phyloP scores from a whole-genome alignment of 2,329 filamentous ascomycete species.

The Calcarisporium arbuscula region DNA sequence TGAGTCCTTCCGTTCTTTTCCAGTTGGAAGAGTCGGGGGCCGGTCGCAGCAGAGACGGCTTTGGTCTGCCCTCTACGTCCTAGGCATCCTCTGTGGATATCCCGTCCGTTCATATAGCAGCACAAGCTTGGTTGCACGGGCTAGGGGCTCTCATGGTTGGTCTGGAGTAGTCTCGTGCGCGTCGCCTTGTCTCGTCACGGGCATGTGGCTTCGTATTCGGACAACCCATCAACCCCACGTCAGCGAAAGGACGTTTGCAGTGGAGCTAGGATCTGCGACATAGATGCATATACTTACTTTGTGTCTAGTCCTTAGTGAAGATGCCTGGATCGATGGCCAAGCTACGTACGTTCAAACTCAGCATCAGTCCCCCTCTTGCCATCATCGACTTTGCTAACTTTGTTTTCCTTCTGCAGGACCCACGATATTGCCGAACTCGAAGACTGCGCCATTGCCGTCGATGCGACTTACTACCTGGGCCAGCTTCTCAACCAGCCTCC shows the following conservation, averaged over 20 bases:
- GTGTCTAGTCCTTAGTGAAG: conserved; percentile 28
- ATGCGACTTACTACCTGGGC: conserved; percentile 84
- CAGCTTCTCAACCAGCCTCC: conserved; percentile 65
- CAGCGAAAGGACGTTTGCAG: too few relatives aligned
- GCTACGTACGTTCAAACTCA: conserved; percentile 23
- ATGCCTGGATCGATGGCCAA: conserved; percentile 33
- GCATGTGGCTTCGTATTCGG: too few relatives aligned
- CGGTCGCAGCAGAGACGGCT: too few relatives aligned
- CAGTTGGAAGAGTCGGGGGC: background rate
- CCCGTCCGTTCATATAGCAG: too few relatives aligned
- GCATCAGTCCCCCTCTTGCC: background rate
- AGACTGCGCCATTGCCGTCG: conserved; percentile 72
- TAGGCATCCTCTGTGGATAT: too few relatives aligned
- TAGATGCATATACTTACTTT: conserved; percentile 3
- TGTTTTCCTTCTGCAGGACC: conserved; percentile 32
- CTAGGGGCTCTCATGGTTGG: too few relatives aligned
- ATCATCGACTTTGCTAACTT: conserved; percentile 13
- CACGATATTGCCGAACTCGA: conserved; percentile 65
- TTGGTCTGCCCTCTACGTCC: too few relatives aligned
- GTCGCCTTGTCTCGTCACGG: too few relatives aligned
- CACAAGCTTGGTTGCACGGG: too few relatives aligned
- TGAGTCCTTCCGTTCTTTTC: conserved; percentile 20
- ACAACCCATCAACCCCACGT: too few relatives aligned
- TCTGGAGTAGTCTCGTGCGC: too few relatives aligned
- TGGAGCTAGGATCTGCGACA: too few relatives aligned